phyloP scores from a whole-genome alignment of 441 rosid genomes.

The Gossypium laxum region DNA sequence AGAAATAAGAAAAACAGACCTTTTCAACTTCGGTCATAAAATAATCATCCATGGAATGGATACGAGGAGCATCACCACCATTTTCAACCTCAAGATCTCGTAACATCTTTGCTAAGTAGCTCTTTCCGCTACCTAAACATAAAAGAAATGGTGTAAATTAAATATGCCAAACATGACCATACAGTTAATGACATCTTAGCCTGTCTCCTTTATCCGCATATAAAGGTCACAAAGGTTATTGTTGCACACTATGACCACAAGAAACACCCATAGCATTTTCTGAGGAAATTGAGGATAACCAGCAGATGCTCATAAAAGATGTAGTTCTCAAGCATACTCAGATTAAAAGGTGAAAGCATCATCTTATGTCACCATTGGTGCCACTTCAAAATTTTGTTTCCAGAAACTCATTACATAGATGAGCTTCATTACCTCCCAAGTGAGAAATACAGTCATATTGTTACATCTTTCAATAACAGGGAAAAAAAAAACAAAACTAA shows the following conservation, averaged over 20 bases:
- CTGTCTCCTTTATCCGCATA: background rate
- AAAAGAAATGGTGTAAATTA: conserved; percentile 11
- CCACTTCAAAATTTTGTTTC: background rate
- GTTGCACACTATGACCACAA: background rate
- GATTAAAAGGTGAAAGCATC: background rate
- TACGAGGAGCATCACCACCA: conserved; percentile 70
- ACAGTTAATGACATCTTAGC: background rate
- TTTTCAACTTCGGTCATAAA: conserved; percentile 95
- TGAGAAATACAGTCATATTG: background rate
- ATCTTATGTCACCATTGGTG: background rate
- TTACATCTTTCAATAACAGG: background rate
- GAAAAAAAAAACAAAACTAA: background rate
- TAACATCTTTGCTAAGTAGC: conserved; percentile 79
- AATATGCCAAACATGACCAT: background rate
- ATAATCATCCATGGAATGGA: conserved; percentile 94
- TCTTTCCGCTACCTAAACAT: conserved; percentile 77
- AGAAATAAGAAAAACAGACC: conserved; percentile 32
- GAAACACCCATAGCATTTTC: background rate
- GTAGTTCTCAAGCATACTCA: background rate
- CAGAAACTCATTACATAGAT: background rate
- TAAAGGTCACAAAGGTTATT: background rate
- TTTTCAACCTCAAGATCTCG: conserved; percentile 82
- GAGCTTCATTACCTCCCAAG: background rate
- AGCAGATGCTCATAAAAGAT: background rate
- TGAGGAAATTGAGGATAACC: background rate